A percentile compares a stretch with the other conserved stretches of the same genome.
These are phyloP conservation scores for Vitis rupestris DNA, from an alignment of 164 flowering plant genomes.

Conservation along the genomic window DNA sequence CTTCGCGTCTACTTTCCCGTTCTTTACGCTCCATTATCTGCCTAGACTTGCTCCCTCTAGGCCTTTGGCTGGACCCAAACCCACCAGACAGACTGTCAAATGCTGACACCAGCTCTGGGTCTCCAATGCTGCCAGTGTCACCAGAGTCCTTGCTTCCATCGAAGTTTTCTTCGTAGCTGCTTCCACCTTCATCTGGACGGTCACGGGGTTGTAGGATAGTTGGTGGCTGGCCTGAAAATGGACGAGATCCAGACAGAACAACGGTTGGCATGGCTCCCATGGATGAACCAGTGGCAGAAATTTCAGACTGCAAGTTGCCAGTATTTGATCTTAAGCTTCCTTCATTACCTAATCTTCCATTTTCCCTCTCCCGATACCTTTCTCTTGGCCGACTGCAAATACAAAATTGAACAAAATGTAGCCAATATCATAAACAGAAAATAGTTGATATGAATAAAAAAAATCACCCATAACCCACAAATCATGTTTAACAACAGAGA, in stretches of 20 bases:
- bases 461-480: too few species aligned
- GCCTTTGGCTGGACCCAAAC: slow-evolving; percentile 59
- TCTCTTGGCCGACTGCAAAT: slow-evolving; percentile 60
- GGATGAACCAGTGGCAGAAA: slow-evolving; percentile 26
- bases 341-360: slow-evolving; percentile 57
- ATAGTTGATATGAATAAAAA: not conserved
- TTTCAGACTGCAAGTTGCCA: slow-evolving; percentile 40
- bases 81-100: slow-evolving; percentile 61
- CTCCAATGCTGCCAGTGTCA: slow-evolving; percentile 82
- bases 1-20: slow-evolving; percentile 81
- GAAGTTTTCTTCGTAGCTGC: slow-evolving; percentile 71
- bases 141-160: slow-evolving; percentile 91
- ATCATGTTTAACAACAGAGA: too few species aligned
- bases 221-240: slow-evolving; percentile 68
- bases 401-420: not conserved
- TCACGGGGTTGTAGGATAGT: slow-evolving; percentile 81
- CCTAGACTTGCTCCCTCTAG: slow-evolving; percentile 79
- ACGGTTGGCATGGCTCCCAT: slow-evolving; percentile 41
- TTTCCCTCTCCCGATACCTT: slow-evolving; percentile 83
- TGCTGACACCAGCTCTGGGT: slow-evolving; percentile 58
- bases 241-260: slow-evolving; percentile 58
- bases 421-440: not conserved
- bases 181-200: slow-evolving; percentile 61
- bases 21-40: slow-evolving; percentile 77
- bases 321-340: slow-evolving; percentile 50